phyloP scores from a whole-genome alignment of 2,329 filamentous ascomycete species.

The Aciculosporium take region DNA sequence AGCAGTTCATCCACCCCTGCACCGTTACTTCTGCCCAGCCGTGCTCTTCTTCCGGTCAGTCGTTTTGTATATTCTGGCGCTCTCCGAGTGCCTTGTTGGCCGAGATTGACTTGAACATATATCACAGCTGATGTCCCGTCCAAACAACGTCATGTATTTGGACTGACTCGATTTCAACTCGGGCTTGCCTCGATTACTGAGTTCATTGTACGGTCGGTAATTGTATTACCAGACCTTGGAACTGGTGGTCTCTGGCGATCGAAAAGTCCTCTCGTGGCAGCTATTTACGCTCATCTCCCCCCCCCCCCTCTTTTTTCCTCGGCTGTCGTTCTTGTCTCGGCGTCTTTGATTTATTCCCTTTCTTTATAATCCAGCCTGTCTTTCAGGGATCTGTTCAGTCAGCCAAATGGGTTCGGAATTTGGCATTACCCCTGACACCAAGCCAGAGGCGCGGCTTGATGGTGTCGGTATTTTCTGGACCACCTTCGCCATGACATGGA shows the following conservation, averaged over 20 bases:
- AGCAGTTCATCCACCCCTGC: neutral
- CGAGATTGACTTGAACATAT: constrained; percentile 2
- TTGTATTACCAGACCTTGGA: neutral
- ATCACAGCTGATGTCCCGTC: neutral
- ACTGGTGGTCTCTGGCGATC: neutral
- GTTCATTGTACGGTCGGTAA: neutral
- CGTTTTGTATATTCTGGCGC: neutral
- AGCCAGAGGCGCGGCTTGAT: constrained; percentile 20
- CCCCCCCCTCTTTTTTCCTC: neutral
- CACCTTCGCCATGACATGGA: constrained; percentile 24
- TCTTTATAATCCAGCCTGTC: neutral
- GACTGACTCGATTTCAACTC: neutral
- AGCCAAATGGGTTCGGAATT: constrained; percentile 18
- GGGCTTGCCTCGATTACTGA: neutral
- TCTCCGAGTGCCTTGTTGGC: neutral
- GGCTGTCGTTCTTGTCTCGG: neutral
- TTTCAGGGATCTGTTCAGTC: neutral
- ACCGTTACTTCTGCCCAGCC: neutral
- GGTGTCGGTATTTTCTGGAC: constrained; percentile 28
- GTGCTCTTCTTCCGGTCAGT: neutral
- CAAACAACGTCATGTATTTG: neutral
- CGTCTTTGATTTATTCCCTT: neutral
- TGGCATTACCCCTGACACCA: constrained; percentile 17
- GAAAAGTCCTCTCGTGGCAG: neutral
- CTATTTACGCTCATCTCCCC: neutral